Evolutionary conservation across 305 asterid genomes (phyloP).

Genomic region (Rubia tinctorum): DNA sequence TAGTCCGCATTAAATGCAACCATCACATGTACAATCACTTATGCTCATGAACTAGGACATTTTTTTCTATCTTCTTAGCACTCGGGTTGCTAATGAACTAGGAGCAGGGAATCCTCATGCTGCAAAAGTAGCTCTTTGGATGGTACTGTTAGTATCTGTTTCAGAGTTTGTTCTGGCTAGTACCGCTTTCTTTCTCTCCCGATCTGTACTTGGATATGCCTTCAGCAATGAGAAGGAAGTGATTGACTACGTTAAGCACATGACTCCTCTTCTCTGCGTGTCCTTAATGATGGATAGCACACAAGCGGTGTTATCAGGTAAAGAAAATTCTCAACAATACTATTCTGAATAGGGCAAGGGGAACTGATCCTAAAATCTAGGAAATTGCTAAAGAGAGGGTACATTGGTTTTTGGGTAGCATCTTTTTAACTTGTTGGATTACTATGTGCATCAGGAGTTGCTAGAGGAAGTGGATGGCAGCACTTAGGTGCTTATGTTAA

Average conservation of each 20-base stretch:
- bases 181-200: slow-evolving; percentile 25
- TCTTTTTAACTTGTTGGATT: background rate
- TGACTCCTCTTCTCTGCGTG: slow-evolving; percentile 50
- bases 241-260: slow-evolving; percentile 34
- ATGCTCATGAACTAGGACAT: no score
- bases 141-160: slow-evolving; percentile 34
- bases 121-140: slow-evolving; percentile 37
- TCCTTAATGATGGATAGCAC: slow-evolving; percentile 53
- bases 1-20: background rate
- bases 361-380: no score
- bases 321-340: no score
- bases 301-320: slow-evolving; percentile 60
- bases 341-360: no score
- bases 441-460: slow-evolving; percentile 46
- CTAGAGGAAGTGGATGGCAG: slow-evolving; percentile 64
- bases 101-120: slow-evolving; percentile 64
- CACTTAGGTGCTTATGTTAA: slow-evolving; percentile 49
- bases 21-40: no score
- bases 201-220: slow-evolving; percentile 43
- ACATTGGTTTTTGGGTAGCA: no score
- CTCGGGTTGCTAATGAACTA: slow-evolving; percentile 56
- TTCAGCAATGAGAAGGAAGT: slow-evolving; percentile 49
- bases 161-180: slow-evolving; percentile 42
- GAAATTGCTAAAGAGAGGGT: no score
- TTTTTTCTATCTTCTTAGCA: no score